Base-by-base conservation (phyloP, 768 basidiomycete species). In the Boletellus ananas region DNA sequence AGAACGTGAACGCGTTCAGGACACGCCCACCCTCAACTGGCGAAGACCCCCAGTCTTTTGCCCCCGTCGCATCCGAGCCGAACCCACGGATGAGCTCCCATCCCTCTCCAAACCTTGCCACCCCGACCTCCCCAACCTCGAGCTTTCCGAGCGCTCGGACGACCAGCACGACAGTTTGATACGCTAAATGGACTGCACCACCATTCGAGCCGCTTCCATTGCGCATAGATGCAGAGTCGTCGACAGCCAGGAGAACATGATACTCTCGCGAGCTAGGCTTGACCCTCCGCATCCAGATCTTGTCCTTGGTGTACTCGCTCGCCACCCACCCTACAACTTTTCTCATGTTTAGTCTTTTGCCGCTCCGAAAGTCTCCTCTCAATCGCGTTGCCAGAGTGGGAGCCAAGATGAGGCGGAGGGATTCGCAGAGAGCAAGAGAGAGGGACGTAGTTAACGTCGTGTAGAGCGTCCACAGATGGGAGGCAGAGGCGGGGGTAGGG, bases 291-390 rank as follows among this genome's bases (percentile, higher is more conserved):
- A 98, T 75, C 96, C 96, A 99, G 56, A 98, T 98, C 71, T 94
- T 94, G 78, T 99, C 95, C 68, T 98, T 98, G 45, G 94, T 98
- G 74, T 91, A 99, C 71, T 99, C 96, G 71, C 88, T 91, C 33
- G 96, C 95, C 53, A 99, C 94, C 75, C 95, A 98, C 3, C 90
- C 84, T 53, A 99, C 94, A 67, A 98, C 92, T 71, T 94, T 94
- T 67, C 94, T 93, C 95, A 98, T 97, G 70, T 98, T 98, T 27
- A 99, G 79, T 17, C 95, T 80, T 71, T 99, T 99, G 45, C 96
- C 96, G 0, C 91, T 94, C 27, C 94, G 88, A 69, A 96, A 99
- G 73, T 98, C 96, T 34, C 96, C 96, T 70, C 89, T 87, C 38
- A 99, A 76, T 18, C 96, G 81, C 6, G 95, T 96, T 6, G 96